A percentile compares a stretch with the other conserved stretches of the same genome.
phyloP scores from a whole-genome alignment of 306 rosid genomes.

The Trifolium fragiferum region DNA sequence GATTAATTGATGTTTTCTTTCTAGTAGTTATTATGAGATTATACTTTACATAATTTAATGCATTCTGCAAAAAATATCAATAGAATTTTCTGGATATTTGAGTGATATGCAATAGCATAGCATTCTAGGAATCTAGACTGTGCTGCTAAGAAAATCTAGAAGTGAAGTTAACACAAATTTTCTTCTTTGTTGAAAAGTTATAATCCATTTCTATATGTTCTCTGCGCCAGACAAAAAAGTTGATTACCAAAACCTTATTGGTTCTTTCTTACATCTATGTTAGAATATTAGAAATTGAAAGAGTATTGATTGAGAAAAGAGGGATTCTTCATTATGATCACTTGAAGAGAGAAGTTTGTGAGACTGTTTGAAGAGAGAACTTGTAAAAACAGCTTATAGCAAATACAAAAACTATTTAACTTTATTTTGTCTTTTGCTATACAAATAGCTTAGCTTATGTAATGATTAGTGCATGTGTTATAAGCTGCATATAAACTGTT shows the following conservation, averaged over 20 bases:
- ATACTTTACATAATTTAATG: slow-evolving; percentile 9
- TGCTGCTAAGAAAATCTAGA: slow-evolving; percentile 8
- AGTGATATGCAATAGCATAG: neutral
- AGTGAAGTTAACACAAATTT: neutral
- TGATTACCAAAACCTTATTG: neutral
- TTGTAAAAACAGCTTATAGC: too few relatives aligned
- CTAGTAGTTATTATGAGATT: slow-evolving; percentile 6
- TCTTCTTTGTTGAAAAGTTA: neutral
- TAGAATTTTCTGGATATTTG: neutral
- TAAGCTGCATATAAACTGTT: too few relatives aligned
- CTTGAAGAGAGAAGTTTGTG: too few relatives aligned
- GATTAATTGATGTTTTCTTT: slow-evolving; percentile 9
- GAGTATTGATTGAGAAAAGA: too few relatives aligned
- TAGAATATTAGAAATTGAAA: too few relatives aligned
- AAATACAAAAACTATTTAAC: too few relatives aligned
- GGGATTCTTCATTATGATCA: too few relatives aligned
- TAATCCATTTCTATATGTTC: neutral
- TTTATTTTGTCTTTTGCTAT: too few relatives aligned
- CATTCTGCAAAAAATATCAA: neutral
- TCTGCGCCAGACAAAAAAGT: neutral
- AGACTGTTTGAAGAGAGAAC: too few relatives aligned
- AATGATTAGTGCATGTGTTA: too few relatives aligned
- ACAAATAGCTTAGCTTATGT: too few relatives aligned
- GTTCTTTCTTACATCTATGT: neutral
- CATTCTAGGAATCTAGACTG: neutral